Evolutionary conservation across 345 rosid genomes (phyloP).

Genomic region (Dipteronia dyeriana): DNA sequence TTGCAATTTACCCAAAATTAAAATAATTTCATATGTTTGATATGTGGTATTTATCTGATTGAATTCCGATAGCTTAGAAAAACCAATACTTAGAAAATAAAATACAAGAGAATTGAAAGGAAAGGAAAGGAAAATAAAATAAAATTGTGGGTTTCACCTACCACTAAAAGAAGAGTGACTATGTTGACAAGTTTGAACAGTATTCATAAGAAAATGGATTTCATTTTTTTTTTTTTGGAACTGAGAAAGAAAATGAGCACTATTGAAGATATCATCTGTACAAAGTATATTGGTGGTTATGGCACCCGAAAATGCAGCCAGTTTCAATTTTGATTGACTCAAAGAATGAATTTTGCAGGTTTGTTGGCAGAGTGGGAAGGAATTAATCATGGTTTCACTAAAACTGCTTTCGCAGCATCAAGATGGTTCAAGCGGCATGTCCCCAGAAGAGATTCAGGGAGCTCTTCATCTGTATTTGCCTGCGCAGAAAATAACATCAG

Average conservation of each 20-base stretch:
- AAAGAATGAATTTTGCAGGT: conserved; percentile 29
- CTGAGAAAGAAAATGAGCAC: not conserved
- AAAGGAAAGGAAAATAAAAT: too few species aligned
- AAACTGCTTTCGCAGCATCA: conserved; percentile 66
- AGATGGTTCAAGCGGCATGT: conserved; percentile 88
- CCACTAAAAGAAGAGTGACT: not conserved
- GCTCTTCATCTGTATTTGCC: conserved; percentile 91
- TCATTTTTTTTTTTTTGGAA: not conserved
- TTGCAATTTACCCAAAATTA: too few species aligned
- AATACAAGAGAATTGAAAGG: too few species aligned
- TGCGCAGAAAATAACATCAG: conserved; percentile 23
- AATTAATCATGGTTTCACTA: conserved; percentile 37
- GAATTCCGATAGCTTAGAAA: too few species aligned
- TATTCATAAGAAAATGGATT: not conserved
- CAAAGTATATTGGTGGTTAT: conserved; percentile 21
- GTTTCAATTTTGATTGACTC: conserved; percentile 29
- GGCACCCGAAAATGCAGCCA: conserved; percentile 7
- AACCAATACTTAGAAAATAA: too few species aligned
- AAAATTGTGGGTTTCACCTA: too few species aligned
- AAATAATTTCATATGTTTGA: too few species aligned
- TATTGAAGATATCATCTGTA: conserved; percentile 21
- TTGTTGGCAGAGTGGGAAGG: not conserved
- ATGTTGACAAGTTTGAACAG: not conserved
- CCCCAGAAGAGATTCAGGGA: conserved; percentile 89
- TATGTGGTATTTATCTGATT: too few species aligned